A percentile compares a stretch with the other conserved stretches of the same genome.
Evolutionary conservation across 148 eudicot genomes (phyloP).

Genomic region (Silene latifolia): DNA sequence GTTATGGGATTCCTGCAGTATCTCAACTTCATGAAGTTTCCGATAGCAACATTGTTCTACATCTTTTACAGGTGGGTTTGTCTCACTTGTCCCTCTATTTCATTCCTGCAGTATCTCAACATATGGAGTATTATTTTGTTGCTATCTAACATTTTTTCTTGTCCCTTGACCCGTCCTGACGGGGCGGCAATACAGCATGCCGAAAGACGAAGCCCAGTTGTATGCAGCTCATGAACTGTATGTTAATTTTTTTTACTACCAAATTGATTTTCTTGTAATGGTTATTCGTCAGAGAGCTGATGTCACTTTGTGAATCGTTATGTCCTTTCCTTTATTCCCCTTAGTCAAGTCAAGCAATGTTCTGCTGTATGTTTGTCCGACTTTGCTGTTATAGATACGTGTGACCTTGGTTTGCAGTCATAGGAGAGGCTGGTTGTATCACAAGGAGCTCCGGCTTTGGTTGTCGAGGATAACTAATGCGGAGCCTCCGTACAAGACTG

Average conservation of each 20-base stretch:
- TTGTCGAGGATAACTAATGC: constrained; percentile 39
- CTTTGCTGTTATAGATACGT: constrained; percentile 10
- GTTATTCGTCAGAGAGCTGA: background rate
- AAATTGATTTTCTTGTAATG: background rate
- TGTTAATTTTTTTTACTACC: constrained; percentile 25
- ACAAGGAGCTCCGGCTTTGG: constrained; percentile 56
- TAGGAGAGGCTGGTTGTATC: constrained; percentile 66
- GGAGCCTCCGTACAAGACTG: constrained; percentile 58
- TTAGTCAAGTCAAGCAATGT: background rate
- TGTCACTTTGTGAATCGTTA: background rate
- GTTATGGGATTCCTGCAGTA: constrained; percentile 40
- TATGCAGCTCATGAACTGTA: constrained; percentile 89
- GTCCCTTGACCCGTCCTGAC: background rate
- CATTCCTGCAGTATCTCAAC: background rate
- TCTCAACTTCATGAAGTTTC: constrained; percentile 52
- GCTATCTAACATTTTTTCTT: background rate
- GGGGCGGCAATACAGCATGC: constrained; percentile 60
- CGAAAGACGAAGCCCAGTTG: constrained; percentile 82
- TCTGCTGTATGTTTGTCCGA: background rate
- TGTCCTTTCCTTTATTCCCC: background rate
- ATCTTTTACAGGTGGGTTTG: constrained; percentile 68
- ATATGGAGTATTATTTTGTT: background rate
- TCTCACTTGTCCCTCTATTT: background rate
- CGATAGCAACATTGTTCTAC: constrained; percentile 56
- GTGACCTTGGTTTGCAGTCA: constrained; percentile 36